Percentiles rank a stretch among this genome's conserved stretches.
These are phyloP conservation scores for Pleurotus platypus DNA, from an alignment of 768 basidiomycete genomes.

Conservation along the genomic window DNA sequence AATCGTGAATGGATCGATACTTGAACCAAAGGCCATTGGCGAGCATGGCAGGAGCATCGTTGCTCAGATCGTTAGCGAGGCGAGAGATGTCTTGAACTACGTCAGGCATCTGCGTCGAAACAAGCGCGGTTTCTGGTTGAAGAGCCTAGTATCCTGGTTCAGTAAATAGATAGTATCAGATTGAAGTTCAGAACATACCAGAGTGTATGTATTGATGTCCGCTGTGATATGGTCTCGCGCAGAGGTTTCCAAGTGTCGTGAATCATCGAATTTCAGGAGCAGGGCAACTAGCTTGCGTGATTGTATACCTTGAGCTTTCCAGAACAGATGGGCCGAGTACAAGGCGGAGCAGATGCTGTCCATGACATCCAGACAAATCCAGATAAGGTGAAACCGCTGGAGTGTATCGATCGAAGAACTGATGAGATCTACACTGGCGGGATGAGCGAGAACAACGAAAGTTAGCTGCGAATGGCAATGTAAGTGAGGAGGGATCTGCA, in stretches of 20 bases:
- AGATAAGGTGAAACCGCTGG: conserved; percentile 67
- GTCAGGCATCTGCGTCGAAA: conserved; percentile 36
- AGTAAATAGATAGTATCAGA: neutral
- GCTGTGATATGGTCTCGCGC: conserved; percentile 58
- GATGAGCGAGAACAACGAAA: conserved; percentile 49
- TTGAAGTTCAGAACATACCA: conserved; percentile 37
- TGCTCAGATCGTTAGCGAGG: conserved; percentile 54
- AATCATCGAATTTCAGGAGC: conserved; percentile 62
- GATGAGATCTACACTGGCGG: conserved; percentile 49
- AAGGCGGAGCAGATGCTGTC: conserved; percentile 54
- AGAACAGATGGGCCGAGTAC: conserved; percentile 56
- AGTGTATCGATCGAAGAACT: conserved; percentile 66
- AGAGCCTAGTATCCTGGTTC: conserved; percentile 34
- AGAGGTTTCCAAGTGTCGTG: conserved; percentile 46
- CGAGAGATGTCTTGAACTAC: conserved; percentile 63
- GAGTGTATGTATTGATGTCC: conserved; percentile 59
- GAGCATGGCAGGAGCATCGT: conserved; percentile 63
- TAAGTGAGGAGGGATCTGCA: conserved; percentile 1
- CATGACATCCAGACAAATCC: conserved; percentile 73
- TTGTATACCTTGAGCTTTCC: conserved; percentile 63
- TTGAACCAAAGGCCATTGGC: conserved; percentile 82
- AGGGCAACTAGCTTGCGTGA: conserved; percentile 62
- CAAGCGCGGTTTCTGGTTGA: conserved; percentile 37
- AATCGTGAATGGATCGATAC: conserved; percentile 66
- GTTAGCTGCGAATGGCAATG: conserved; percentile 37